phyloP scores from a whole-genome alignment of 2,329 filamentous ascomycete genomes.

The Cordyceps cicadae region DNA sequence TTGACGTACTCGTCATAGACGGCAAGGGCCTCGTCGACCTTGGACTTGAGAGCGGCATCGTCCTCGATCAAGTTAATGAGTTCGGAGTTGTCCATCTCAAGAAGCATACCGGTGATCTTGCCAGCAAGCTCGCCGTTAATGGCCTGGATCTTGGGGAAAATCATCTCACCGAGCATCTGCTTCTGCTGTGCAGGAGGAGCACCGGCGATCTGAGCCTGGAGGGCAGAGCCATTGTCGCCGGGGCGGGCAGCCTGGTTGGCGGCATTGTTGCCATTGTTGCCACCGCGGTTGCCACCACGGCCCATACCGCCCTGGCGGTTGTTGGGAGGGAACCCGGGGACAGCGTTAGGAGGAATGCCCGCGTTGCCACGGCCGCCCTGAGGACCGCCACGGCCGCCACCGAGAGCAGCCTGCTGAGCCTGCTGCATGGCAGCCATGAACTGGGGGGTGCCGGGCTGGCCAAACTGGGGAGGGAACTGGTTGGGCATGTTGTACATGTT shows the following conservation, averaged over 20 bases:
- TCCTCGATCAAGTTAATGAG: constrained; percentile 90
- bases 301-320: constrained; percentile 44
- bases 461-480: constrained; percentile 74
- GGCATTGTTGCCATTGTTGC: constrained; percentile 36
- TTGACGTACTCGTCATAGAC: constrained; percentile 99
- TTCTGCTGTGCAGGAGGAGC: constrained; percentile 75
- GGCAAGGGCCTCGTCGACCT: constrained; percentile 94
- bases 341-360: constrained; percentile 41
- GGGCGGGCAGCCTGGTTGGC: constrained; percentile 27
- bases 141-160: constrained; percentile 96
- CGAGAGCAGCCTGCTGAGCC: constrained; percentile 57
- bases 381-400: constrained; percentile 55
- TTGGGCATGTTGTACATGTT: constrained; percentile 76
- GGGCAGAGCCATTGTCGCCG: constrained; percentile 32
- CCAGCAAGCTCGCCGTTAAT: constrained; percentile 93
- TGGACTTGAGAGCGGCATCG: constrained; percentile 77
- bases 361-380: constrained; percentile 60
- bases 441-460: constrained; percentile 70
- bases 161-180: constrained; percentile 94
- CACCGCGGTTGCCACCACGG: constrained; percentile 36
- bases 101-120: constrained; percentile 99
- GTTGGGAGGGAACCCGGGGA: constrained; percentile 52
- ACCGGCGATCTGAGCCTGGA: constrained; percentile 50
- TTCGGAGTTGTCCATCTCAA: constrained; percentile 98
- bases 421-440: constrained; percentile 79